Conservation (phyloP, 768 basidiomycete genomes). For the Asterophora parasitica region DNA sequence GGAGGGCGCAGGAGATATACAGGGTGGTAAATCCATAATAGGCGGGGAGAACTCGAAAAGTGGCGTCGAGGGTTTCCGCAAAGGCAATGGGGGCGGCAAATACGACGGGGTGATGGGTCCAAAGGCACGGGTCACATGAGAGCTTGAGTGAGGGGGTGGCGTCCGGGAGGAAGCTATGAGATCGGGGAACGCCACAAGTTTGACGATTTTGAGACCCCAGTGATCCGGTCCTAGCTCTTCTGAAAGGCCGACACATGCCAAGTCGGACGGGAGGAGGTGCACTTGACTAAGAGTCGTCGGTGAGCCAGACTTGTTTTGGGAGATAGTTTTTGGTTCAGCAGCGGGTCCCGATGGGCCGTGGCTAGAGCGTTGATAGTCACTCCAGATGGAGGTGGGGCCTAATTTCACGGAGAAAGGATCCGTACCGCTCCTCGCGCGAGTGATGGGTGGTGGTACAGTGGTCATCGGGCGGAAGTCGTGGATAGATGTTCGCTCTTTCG, state of each 20-base stretch:
- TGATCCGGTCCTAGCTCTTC: conserved; percentile 59
- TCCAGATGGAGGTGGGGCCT: conserved; percentile 10
- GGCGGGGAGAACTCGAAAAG: conserved; percentile 14
- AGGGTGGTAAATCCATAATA: not conserved
- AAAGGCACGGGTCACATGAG: not conserved
- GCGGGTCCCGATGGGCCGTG: conserved; percentile 2
- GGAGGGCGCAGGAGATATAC: conserved; percentile 8
- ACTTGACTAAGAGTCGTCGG: conserved; percentile 53
- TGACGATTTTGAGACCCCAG: conserved; percentile 75
- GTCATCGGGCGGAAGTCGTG: conserved; percentile 15
- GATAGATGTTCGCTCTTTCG: conserved; percentile 12
- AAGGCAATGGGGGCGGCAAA: not conserved
- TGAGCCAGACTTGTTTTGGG: conserved; percentile 41
- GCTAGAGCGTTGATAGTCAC: conserved; percentile 1
- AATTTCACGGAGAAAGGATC: conserved; percentile 17
- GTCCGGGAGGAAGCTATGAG: conserved; percentile 37
- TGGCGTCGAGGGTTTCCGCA: conserved; percentile 3
- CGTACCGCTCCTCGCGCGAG: conserved; percentile 39
- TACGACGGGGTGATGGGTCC: conserved; percentile 8
- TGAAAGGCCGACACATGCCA: conserved; percentile 72
- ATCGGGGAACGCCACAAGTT: conserved; percentile 73
- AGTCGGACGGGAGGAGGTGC: conserved; percentile 58
- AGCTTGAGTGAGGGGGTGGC: conserved; percentile 7
- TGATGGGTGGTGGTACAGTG: conserved; percentile 27
- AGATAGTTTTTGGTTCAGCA: conserved; percentile 5